A percentile compares a stretch with the other conserved stretches of the same genome.
Evolutionary conservation across 2,329 filamentous ascomycete genomes (phyloP).

Genomic region (Ophiosphaerella herpotricha): DNA sequence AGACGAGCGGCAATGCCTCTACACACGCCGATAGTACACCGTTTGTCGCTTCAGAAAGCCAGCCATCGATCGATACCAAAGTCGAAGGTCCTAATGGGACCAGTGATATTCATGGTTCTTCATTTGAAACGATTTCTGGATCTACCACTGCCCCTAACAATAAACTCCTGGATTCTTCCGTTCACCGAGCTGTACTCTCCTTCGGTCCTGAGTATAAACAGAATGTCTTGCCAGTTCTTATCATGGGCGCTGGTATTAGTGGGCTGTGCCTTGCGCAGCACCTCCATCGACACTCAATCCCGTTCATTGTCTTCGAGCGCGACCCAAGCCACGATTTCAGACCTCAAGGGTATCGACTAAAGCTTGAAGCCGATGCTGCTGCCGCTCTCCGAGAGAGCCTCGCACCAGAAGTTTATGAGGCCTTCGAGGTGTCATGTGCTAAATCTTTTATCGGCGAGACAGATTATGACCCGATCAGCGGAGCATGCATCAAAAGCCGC

Average conservation of each 20-base stretch:
- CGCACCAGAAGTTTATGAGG: neutral
- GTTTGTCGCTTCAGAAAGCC: neutral
- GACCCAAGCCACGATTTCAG: conserved; percentile 6
- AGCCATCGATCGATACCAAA: no score
- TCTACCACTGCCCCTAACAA: neutral
- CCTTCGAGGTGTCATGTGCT: conserved; percentile 12
- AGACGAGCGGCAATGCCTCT: neutral
- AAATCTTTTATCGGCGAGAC: conserved; percentile 2
- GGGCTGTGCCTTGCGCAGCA: conserved; percentile 24
- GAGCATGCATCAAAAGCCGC: conserved; percentile 2
- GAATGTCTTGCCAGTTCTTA: conserved; percentile 6
- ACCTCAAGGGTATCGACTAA: conserved; percentile 20
- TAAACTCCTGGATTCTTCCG: neutral
- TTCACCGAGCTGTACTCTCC: neutral
- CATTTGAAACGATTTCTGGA: no score
- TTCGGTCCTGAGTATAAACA: neutral
- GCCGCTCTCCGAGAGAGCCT: neutral
- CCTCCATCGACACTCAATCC: conserved; percentile 14
- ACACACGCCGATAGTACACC: neutral
- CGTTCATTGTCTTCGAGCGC: conserved; percentile 24
- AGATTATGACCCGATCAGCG: conserved; percentile 1
- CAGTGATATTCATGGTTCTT: no score
- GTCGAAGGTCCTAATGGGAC: no score
- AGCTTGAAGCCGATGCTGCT: conserved; percentile 5
- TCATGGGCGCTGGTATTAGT: conserved; percentile 21